Percentiles rank a stretch among this genome's conserved stretches.
Conservation (phyloP, 345 rosid species). For the Alliaria petiolata region DNA sequence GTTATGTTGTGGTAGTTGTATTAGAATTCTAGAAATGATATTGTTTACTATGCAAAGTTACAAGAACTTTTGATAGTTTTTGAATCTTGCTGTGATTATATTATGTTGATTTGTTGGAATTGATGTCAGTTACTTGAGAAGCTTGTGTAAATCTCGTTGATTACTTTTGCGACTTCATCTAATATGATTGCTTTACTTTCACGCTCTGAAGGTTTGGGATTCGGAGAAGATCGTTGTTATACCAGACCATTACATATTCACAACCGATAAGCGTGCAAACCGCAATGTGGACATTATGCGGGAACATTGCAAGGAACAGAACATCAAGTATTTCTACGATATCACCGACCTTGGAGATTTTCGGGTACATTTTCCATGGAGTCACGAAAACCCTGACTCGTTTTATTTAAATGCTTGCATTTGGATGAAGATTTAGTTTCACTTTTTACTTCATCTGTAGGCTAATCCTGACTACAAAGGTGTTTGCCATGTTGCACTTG, state of each 20-base stretch:
- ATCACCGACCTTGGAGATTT: constrained; percentile 83
- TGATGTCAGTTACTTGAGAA: neutral
- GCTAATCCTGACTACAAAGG: constrained; percentile 98
- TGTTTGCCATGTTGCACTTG: constrained; percentile 95
- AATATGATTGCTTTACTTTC: neutral
- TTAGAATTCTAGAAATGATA: neutral
- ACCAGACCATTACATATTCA: constrained; percentile 97
- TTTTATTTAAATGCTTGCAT: neutral
- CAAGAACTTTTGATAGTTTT: neutral
- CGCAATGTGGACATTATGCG: constrained; percentile 95
- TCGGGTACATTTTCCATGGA: constrained; percentile 44
- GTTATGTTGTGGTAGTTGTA: neutral
- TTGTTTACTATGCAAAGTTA: neutral
- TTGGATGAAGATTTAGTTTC: neutral
- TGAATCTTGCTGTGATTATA: neutral
- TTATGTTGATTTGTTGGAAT: neutral
- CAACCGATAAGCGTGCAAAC: constrained; percentile 86
- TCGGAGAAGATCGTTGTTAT: constrained; percentile 89
- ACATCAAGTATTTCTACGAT: constrained; percentile 94
- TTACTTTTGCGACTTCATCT: neutral
- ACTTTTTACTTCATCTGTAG: constrained; percentile 46
- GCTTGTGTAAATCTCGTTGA: neutral
- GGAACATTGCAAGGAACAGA: constrained; percentile 82
- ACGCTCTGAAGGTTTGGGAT: constrained; percentile 81
- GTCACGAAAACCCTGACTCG: neutral